These are phyloP conservation scores for Poa pratensis DNA, from an alignment of 176 grass and related monocot species.

Conservation along the genomic window DNA sequence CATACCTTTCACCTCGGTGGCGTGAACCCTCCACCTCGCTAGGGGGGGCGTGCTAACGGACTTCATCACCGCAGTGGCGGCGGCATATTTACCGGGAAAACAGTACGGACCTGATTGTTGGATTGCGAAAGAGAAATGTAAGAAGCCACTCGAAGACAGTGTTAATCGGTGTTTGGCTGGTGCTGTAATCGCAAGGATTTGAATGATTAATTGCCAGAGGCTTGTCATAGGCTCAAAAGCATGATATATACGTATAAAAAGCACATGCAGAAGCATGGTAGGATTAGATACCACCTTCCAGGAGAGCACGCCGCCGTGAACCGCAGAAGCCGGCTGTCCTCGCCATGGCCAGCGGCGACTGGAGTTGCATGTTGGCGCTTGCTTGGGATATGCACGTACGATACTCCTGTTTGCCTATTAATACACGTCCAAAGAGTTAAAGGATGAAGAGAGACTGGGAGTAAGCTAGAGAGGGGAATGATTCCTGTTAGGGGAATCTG, in stretches of 20 bases:
- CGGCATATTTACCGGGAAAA: not conserved
- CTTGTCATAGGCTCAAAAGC: too few relatives aligned
- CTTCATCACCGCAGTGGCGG: not conserved
- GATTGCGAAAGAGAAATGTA: not conserved
- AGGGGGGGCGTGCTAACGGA: not conserved
- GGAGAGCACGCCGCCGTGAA: not conserved
- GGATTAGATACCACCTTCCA: not conserved
- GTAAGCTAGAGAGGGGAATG: not conserved
- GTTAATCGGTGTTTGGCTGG: not conserved
- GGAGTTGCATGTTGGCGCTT: not conserved
- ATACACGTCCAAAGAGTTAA: not conserved
- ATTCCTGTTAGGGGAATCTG: not conserved
- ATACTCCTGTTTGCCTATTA: too few relatives aligned
- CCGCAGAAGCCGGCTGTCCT: not conserved
- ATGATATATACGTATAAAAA: too few relatives aligned
- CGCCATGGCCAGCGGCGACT: not conserved
- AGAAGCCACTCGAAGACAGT: not conserved
- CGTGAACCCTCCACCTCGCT: not conserved
- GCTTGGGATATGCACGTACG: not conserved
- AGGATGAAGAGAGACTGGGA: not conserved
- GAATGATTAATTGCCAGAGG: too few relatives aligned
- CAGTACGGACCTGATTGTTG: constrained; percentile 21
- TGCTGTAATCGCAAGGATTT: too few relatives aligned
- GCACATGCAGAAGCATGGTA: not conserved
- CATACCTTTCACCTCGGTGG: not conserved